Conservation (phyloP, 164 flowering plant genomes). For the Nymphaea thermarum region DNA sequence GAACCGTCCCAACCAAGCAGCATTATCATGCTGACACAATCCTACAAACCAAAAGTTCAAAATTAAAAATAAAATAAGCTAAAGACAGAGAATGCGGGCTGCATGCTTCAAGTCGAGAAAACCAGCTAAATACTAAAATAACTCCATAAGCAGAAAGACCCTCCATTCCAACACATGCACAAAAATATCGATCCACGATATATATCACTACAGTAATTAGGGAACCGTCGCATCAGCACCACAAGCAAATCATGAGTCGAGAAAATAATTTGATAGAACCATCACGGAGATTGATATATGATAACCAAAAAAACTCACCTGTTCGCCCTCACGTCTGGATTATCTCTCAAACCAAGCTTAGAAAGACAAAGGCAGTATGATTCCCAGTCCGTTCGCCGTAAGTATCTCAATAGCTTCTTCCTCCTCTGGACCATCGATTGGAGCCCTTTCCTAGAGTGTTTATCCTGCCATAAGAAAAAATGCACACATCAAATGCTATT, state of each 20-base stretch:
- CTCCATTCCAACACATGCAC: too few species aligned
- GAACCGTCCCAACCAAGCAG: neutral
- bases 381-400: conserved; percentile 86
- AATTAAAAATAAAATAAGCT: neutral
- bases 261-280: neutral
- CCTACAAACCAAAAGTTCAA: neutral
- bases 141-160: too few species aligned
- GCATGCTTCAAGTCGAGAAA: neutral
- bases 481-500: too few species aligned
- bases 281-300: neutral
- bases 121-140: too few species aligned
- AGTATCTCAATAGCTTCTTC: conserved; percentile 75
- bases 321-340: conserved; percentile 40
- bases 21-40: neutral
- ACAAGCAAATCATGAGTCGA: too few species aligned
- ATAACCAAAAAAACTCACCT: neutral
- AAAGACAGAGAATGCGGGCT: too few species aligned
- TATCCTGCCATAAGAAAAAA: conserved; percentile 34
- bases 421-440: conserved; percentile 66
- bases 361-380: conserved; percentile 66
- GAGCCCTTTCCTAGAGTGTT: conserved; percentile 80
- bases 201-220: too few species aligned
- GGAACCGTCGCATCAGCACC: too few species aligned
- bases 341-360: conserved; percentile 74
- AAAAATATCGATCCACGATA: too few species aligned